A percentile compares a stretch with the other conserved stretches of the same genome.
Evolutionary conservation across 305 asterid genomes (phyloP).

Genomic region (Solanum chacoense): DNA sequence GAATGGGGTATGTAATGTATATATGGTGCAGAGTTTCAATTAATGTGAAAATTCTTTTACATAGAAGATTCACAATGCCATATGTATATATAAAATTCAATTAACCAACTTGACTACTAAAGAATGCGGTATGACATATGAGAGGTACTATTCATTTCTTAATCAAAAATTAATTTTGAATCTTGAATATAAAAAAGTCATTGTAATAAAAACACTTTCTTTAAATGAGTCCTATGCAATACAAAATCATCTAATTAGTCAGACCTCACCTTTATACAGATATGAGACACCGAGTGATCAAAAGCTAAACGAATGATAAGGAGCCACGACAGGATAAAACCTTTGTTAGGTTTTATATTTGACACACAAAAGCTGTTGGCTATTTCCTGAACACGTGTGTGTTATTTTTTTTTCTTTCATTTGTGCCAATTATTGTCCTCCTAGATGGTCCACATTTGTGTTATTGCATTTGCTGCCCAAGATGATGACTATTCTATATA

Average conservation of each 20-base stretch:
- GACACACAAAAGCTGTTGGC: background rate
- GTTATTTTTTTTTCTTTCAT: background rate
- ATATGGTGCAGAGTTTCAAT: no score
- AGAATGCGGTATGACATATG: no score
- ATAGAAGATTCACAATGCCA: no score
- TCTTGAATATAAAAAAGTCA: background rate
- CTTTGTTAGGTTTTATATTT: background rate
- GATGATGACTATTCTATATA: background rate
- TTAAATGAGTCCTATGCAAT: fast-evolving
- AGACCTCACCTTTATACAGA: background rate
- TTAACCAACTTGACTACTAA: background rate
- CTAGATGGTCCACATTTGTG: background rate
- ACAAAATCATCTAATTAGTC: background rate
- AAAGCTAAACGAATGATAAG: background rate
- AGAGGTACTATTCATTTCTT: no score
- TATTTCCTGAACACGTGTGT: background rate
- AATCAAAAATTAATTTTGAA: background rate
- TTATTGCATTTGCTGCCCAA: background rate
- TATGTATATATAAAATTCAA: background rate
- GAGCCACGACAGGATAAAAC: background rate
- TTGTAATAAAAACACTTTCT: background rate
- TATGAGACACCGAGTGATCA: fast-evolving
- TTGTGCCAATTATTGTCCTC: background rate
- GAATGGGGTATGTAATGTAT: background rate
- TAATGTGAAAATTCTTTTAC: no score